Percentiles rank a stretch among this genome's conserved stretches.
Conservation (phyloP, 805 yeast genomes). For the Candida tibetensis region DNA sequence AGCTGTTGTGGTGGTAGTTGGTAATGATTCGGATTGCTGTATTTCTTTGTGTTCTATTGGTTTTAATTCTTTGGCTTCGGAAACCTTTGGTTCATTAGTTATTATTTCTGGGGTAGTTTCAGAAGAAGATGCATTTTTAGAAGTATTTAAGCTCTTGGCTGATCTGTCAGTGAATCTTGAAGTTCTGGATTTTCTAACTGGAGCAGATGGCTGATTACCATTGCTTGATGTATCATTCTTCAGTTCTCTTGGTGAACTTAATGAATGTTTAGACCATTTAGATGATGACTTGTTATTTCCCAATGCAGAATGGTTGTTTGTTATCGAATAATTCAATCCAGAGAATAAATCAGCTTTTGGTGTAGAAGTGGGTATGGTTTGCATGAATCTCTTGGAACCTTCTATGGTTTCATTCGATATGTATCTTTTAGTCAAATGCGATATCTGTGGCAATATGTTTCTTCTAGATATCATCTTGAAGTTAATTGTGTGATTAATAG, state of each 20-base stretch:
- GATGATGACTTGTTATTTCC: conserved; percentile 7
- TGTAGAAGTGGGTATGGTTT: conserved; percentile 28
- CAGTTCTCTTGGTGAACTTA: conserved; percentile 8
- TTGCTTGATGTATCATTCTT: conserved; percentile 5
- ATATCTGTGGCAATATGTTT: conserved; percentile 5
- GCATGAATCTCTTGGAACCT: conserved; percentile 32
- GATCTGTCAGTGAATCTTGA: conserved; percentile 22
- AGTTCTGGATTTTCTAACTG: conserved; percentile 32
- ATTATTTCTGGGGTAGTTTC: conserved; percentile 4
- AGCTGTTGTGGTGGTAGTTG: conserved; percentile 4
- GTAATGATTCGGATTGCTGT: conserved; percentile 3
- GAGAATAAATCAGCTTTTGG: conserved; percentile 11
- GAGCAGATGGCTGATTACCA: conserved; percentile 11
- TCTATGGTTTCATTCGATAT: conserved; percentile 22
- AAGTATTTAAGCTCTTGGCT: conserved; percentile 8
- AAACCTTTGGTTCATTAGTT: conserved; percentile 5
- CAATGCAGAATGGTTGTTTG: conserved; percentile 6
- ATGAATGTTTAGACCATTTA: conserved; percentile 34
- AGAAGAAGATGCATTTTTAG: conserved; percentile 4
- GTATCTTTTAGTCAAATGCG: conserved; percentile 10
- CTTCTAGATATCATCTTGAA: conserved; percentile 10
- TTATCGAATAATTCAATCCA: conserved; percentile 13
- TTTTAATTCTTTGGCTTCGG: conserved; percentile 6
- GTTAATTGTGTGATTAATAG: not conserved
- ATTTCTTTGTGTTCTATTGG: conserved; percentile 5